Evolutionary conservation across 305 asterid genomes (phyloP).

Genomic region (Rubia peregrina): DNA sequence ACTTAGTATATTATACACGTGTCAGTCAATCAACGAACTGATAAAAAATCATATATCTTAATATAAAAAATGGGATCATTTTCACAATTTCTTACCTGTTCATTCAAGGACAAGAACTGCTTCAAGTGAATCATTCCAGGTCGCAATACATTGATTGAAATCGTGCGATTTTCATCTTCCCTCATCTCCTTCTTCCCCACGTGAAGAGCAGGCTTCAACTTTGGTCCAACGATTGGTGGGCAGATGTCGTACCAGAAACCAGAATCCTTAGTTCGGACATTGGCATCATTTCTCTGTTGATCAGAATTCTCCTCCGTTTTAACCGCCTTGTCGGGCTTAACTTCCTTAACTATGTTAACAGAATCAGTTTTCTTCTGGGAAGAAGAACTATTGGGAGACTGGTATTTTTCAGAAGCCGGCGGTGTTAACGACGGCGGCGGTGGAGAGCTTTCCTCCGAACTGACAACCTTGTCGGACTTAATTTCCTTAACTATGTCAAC

Average conservation of each 20-base stretch:
- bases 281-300: constrained; percentile 19
- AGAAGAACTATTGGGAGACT: no score
- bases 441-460: constrained; percentile 11
- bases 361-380: no score
- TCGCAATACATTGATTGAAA: constrained; percentile 31
- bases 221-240: constrained; percentile 21
- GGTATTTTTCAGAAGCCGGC: no score
- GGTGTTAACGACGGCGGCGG: no score
- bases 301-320: constrained; percentile 16
- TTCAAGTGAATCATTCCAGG: constrained; percentile 71
- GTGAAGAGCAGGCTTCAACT: constrained; percentile 40
- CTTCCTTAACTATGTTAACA: no score
- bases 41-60: no score
- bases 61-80: background rate
- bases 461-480: background rate
- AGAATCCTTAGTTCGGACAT: constrained; percentile 21
- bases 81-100: constrained; percentile 43
- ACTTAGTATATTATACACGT: no score
- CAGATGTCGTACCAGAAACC: constrained; percentile 50
- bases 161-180: constrained; percentile 34
- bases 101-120: constrained; percentile 40
- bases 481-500: no score
- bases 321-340: background rate
- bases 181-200: constrained; percentile 39
- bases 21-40: no score